Evolutionary conservation across 257 asterid genomes (phyloP), one percentile per base, ranked within the genome.

Genomic region (Solanum sparsipilum): DNA sequence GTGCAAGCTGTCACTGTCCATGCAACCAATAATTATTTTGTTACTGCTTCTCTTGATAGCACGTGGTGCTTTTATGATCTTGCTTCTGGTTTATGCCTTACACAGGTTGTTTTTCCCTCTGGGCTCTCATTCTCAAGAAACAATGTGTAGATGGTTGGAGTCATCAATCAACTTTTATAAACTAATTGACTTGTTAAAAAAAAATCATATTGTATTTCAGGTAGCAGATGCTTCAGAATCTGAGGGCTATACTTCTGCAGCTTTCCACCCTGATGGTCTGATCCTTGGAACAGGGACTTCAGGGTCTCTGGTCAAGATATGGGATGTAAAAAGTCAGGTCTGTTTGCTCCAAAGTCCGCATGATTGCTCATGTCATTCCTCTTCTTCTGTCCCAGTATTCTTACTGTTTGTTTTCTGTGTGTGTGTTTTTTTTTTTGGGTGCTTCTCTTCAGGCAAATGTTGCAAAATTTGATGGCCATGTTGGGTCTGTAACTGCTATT

Each of bases 301-400:
- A 41, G 94, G 92, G 44, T 87, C 95, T 87, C 20, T 91, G 25
- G 98, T 95, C 81, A 97, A 94, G 95, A 96, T 97, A 84, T 97
- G 99, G 99, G 99, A 97, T 93, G 99, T 97, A 35, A 97, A 97
- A 91, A 95, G 93, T 92, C 99, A 97, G 98, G 99, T 97, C 87
- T n/a, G 89, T 46, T 48, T 20, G 84, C 9, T 34, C 23, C 86
- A 70, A 81, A 46, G 71, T 10, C 35, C 11, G 21, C 86, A 8
- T 21, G 56, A 46, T 21, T 48, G 36, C 44, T 82, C 71, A 5
- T 82, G 44, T 82, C 86, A 11, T 48, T 48, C 70, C 44, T 29
- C 44, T 29, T 48, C 41, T 48, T 44, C 18, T 27, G 10, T 44
- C 85, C 68, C 27, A 81, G 18, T 12, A 65, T 76, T 41, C 36